Base-by-base conservation (phyloP, 108 stramenopile genomes). In the Nitzschia palea region DNA sequence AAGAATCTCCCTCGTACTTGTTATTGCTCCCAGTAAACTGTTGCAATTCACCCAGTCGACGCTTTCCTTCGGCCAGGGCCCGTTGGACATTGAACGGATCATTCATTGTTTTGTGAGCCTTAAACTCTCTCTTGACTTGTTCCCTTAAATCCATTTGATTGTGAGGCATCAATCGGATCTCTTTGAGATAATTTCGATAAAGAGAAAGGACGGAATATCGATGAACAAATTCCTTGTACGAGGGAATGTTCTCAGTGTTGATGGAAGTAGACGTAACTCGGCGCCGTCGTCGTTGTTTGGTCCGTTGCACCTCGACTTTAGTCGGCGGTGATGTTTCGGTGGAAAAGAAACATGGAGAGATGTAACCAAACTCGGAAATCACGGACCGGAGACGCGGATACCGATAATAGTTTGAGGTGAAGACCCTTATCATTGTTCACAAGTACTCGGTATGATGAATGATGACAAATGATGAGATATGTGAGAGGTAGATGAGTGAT, bases 191-290 rank as follows among this genome's bases (percentile, higher is more conserved):
- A 44, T 74, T 79, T 34, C 89, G 74, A 56, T 90, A 90, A 61
- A 86, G 75, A 42, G 81, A 53, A 2, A 76, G 48, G 17, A 90
- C 86, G 14, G 76, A 83, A 44, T 74, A 57, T 1, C 83, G 73
- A 74, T 90, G 86, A 10, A 90, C 71, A 44, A 90, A 90, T 50
- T 90, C 89, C 42, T 82, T 81, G 60, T 87, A 71, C 18, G 84
- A 83, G 3, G 86, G 89, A 9, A 90, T 65, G 29, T 44, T 26
- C 9, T 63, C 66, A 23, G 66, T 42, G 10, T 31, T n/a, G 6
- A 29, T 31, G n/a, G 30, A 56, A 27, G 6, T 12, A 15, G 17
- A 5, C 43, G 33, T 44, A n/a, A 10, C 23, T 15, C 67, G 47
- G n/a, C 67, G 55, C 9, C 65, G 65, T 54, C 62, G 2, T 67